Evolutionary conservation across 177 flowering plant species (phyloP).

Genomic region (Vitis hybrid): DNA sequence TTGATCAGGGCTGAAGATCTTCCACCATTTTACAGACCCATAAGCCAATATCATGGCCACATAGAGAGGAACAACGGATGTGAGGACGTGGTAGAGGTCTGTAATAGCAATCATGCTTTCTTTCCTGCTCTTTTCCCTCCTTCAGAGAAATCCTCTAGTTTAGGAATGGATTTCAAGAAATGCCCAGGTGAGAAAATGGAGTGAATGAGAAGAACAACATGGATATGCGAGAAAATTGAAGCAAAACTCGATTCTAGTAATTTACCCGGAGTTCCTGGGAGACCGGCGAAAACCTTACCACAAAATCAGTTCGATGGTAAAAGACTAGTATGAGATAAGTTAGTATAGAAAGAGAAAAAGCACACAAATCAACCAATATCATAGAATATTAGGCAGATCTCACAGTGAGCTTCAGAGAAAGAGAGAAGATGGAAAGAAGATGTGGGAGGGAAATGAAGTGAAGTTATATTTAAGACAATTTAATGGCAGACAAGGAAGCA

Average conservation of each 20-base stretch:
- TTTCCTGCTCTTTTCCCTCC: slow-evolving; percentile 4
- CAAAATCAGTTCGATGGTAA: too few species aligned
- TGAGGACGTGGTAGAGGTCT: slow-evolving; percentile 82
- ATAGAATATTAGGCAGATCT: neutral
- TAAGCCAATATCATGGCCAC: slow-evolving; percentile 93
- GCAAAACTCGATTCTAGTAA: neutral
- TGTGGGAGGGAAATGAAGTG: slow-evolving; percentile 1
- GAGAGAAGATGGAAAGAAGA: neutral
- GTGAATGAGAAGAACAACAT: slow-evolving; percentile 6
- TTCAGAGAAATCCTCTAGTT: neutral
- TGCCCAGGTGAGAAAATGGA: slow-evolving; percentile 13
- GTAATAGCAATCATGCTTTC: slow-evolving; percentile 51
- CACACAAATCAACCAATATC: slow-evolving; percentile 15
- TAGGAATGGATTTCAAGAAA: neutral
- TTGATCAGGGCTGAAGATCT: slow-evolving; percentile 86
- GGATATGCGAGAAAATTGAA: neutral
- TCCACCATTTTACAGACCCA: slow-evolving; percentile 97
- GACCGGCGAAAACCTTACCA: too few species aligned
- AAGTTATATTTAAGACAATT: slow-evolving; percentile 23
- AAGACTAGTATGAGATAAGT: too few species aligned
- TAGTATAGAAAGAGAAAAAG: neutral
- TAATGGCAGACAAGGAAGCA: slow-evolving; percentile 51
- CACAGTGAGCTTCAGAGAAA: slow-evolving; percentile 9
- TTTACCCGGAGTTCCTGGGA: too few species aligned
- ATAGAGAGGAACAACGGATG: slow-evolving; percentile 87